Percentiles rank a stretch among this genome's conserved stretches.
phyloP scores from a whole-genome alignment of 2,329 filamentous ascomycete species.

The Berkeleyomyces basicola region DNA sequence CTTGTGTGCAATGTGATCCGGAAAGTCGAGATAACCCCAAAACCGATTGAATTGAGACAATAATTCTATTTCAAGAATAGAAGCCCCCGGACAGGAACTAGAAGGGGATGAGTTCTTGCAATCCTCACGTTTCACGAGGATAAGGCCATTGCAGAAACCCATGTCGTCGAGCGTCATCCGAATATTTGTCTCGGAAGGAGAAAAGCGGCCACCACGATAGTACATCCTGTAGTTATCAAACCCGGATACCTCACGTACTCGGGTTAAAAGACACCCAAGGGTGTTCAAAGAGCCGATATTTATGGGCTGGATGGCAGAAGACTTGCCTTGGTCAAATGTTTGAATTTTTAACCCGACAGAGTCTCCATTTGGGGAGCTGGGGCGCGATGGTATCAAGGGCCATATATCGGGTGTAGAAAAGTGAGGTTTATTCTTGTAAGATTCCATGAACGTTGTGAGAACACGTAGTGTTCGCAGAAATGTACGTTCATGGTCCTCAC shows the following conservation, averaged over 20 bases:
- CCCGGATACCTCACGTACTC: slow-evolving; percentile 50
- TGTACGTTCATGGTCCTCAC: slow-evolving; percentile 37
- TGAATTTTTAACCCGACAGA: slow-evolving; percentile 55
- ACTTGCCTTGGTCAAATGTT: slow-evolving; percentile 45
- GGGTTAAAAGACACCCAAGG: slow-evolving; percentile 49
- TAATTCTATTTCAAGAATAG: slow-evolving; percentile 59
- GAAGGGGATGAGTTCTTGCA: slow-evolving; percentile 27
- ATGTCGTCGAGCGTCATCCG: slow-evolving; percentile 50
- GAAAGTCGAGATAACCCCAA: slow-evolving; percentile 63
- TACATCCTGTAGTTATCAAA: slow-evolving; percentile 64
- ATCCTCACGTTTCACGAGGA: slow-evolving; percentile 44
- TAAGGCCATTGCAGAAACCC: slow-evolving; percentile 45
- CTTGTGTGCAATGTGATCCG: slow-evolving; percentile 51
- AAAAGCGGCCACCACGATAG: slow-evolving; percentile 48
- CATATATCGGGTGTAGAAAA: slow-evolving; percentile 42
- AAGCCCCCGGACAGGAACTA: slow-evolving; percentile 30
- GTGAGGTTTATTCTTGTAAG: slow-evolving; percentile 43
- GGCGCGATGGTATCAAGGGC: slow-evolving; percentile 33
- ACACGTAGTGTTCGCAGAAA: slow-evolving; percentile 56
- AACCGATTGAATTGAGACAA: slow-evolving; percentile 69
- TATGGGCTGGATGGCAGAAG: slow-evolving; percentile 44
- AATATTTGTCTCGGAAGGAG: slow-evolving; percentile 41
- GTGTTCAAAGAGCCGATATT: slow-evolving; percentile 56
- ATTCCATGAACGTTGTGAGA: slow-evolving; percentile 48
- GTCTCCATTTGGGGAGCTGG: slow-evolving; percentile 42